Percentiles rank a stretch among this genome's conserved stretches.
phyloP scores from a whole-genome alignment of 1,284 basidiomycete species.

The Schizophyllum amplum region DNA sequence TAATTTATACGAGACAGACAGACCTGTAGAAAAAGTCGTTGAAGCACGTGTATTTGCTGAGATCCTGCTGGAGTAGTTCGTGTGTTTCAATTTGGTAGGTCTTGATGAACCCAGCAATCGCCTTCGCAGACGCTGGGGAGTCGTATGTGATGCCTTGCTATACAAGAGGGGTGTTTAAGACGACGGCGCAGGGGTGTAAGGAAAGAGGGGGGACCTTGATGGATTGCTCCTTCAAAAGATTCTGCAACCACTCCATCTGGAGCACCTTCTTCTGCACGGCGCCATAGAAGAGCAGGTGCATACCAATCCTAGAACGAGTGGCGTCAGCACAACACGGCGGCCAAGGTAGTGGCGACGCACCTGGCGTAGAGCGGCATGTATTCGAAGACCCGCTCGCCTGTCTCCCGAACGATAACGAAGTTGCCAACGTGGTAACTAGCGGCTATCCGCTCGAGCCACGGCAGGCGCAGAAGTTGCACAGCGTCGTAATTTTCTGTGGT shows the following conservation, averaged over 20 bases:
- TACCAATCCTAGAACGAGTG: conserved; percentile 46
- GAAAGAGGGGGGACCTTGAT: conserved; percentile 35
- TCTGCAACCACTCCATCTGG: conserved; percentile 45
- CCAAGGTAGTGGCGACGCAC: no score
- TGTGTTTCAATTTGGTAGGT: conserved; percentile 59
- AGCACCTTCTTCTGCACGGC: conserved; percentile 45
- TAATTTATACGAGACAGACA: conserved; percentile 19
- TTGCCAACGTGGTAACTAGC: conserved; percentile 53
- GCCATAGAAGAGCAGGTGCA: conserved; percentile 75
- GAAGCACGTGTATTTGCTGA: conserved; percentile 59
- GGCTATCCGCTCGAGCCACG: conserved; percentile 44
- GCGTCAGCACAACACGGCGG: conserved; percentile 6
- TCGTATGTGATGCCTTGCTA: conserved; percentile 52
- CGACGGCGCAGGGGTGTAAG: neutral
- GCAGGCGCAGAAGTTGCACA: conserved; percentile 18
- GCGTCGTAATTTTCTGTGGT: neutral
- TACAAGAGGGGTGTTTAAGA: neutral
- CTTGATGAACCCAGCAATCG: conserved; percentile 67
- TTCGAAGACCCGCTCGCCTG: conserved; percentile 63
- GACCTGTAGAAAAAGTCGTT: conserved; percentile 71
- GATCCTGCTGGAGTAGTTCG: conserved; percentile 62
- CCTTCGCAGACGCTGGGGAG: conserved; percentile 41
- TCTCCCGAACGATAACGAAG: conserved; percentile 53
- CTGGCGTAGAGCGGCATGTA: conserved; percentile 73
- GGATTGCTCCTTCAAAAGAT: conserved; percentile 58